Evolutionary conservation across 371 early-diverging fungal genomes (phyloP).

Genomic region (Saksenaea oblongispora): DNA sequence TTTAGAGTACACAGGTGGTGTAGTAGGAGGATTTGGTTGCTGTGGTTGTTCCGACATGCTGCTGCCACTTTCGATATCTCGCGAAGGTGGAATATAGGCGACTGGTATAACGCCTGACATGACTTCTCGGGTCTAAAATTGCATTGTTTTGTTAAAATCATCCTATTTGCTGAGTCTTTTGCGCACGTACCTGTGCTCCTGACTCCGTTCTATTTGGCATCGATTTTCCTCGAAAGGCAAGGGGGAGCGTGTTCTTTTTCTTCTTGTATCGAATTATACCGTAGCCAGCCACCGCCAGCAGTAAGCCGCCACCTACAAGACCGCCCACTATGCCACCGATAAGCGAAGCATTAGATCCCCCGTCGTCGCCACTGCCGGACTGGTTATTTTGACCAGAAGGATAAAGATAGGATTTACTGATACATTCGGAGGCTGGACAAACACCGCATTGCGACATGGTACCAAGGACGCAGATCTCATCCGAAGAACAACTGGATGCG

Average conservation of each 20-base stretch:
- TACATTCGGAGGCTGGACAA: constrained; percentile 42
- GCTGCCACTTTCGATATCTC: background rate
- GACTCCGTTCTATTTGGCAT: background rate
- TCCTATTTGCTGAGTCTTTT: background rate
- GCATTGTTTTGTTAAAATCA: background rate
- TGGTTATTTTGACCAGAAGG: background rate
- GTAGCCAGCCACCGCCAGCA: constrained; percentile 4
- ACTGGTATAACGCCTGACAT: constrained; percentile 54
- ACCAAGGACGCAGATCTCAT: constrained; percentile 32
- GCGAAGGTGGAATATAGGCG: constrained; percentile 45
- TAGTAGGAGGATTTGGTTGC: background rate
- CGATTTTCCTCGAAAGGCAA: constrained; percentile 4
- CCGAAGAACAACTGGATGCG: constrained; percentile 26
- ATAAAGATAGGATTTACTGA: constrained; percentile 13
- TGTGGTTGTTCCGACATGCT: background rate
- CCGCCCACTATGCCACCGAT: constrained; percentile 17
- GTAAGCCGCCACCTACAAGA: constrained; percentile 5
- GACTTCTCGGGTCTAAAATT: constrained; percentile 9
- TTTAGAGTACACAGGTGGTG: background rate
- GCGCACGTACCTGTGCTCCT: background rate
- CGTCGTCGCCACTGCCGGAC: constrained; percentile 9
- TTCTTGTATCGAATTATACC: background rate
- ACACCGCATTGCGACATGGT: constrained; percentile 44
- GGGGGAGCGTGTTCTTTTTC: constrained; percentile 1
- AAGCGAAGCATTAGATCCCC: background rate